Base-by-base conservation (phyloP, 1,284 basidiomycete species). In the Moesziomyces parantarcticus region DNA sequence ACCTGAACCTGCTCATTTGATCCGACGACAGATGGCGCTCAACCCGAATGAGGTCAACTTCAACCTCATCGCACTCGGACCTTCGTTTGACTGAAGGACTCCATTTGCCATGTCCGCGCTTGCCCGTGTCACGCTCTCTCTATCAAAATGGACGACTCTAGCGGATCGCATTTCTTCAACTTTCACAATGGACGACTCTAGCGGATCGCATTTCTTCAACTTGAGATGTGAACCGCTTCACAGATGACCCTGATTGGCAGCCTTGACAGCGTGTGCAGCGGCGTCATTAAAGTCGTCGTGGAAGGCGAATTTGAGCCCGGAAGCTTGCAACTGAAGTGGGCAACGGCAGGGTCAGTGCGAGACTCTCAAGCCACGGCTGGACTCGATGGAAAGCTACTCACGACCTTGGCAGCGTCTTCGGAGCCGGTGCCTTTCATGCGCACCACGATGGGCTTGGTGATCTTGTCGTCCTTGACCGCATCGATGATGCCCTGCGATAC, bases 51-150 rank as follows among this genome's bases (percentile, higher is more conserved):
- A 77, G 48, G 62, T 79, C 58, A 77, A 82, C 61, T 83, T 78
- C 49, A 80, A 78, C 47, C 62, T 83, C 16, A 82, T 83, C 20
- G 82, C 82, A n/a, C 60, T 83, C 11, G 75, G 59, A 5, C 65
- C 72, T 4, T 59, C 61, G 1, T 50, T 58, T 21, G 55, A 61
- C 40, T 68, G 40, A 41, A 10, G 13, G 3, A 8, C 7, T 7
- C 18, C 42, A 41, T 13, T 32, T 2, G 10, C 29, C 29, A 32
- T 13, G 29, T 3, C 29, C 29, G 29, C 29, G 10, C 10, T 13
- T 32, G 29, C 13, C 29, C 29, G 29, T 13, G 10, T 13, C 29
- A 29, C 10, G 29, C 29, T 32, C 29, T 32, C 11, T 32, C 29
- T 10, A 0, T 29, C 9, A 32, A 0, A 32, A 32, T 32, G 29